Percentiles rank a stretch among this genome's conserved stretches.
Conservation (phyloP, 768 basidiomycete genomes). For the Daedalea quercina region DNA sequence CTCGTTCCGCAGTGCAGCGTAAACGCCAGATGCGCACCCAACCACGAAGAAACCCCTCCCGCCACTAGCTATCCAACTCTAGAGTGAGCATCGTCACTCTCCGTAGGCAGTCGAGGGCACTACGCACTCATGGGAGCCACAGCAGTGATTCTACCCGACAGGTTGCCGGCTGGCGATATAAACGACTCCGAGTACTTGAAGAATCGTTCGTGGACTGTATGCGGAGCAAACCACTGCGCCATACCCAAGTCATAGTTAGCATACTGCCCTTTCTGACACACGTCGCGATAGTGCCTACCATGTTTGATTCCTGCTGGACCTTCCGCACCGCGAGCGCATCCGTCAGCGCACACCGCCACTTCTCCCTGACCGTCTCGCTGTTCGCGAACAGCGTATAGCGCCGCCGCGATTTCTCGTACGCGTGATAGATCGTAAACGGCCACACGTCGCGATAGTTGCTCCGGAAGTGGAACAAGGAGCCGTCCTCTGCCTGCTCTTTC, state of each 20-base stretch:
- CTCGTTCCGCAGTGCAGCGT: constrained; percentile 47
- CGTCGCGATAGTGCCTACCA: constrained; percentile 36
- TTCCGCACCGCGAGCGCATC: constrained; percentile 60
- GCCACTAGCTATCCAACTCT: constrained; percentile 32
- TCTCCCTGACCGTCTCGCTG: constrained; percentile 48
- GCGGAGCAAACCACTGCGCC: constrained; percentile 60
- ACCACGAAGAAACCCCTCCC: constrained; percentile 56
- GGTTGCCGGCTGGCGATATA: constrained; percentile 15
- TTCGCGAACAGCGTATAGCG: constrained; percentile 69
- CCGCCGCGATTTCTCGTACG: constrained; percentile 44
- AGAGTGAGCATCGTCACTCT: constrained; percentile 3
- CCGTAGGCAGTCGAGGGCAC: not conserved
- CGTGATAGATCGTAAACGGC: constrained; percentile 76
- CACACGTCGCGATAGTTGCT: constrained; percentile 51
- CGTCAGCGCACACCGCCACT: constrained; percentile 56
- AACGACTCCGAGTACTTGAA: constrained; percentile 36
- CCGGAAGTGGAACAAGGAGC: constrained; percentile 49
- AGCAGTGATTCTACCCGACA: constrained; percentile 53
- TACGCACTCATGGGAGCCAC: constrained; percentile 61
- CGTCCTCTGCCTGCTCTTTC: constrained; percentile 55
- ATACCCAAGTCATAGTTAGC: not conserved
- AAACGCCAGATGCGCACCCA: constrained; percentile 66
- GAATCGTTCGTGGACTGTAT: constrained; percentile 49
- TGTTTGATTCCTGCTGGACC: constrained; percentile 63
- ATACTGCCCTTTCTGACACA: not conserved